Percentiles rank a stretch among this genome's conserved stretches.
Evolutionary conservation across 306 rosid species (phyloP).

Genomic region (Acacia crassicarpa): DNA sequence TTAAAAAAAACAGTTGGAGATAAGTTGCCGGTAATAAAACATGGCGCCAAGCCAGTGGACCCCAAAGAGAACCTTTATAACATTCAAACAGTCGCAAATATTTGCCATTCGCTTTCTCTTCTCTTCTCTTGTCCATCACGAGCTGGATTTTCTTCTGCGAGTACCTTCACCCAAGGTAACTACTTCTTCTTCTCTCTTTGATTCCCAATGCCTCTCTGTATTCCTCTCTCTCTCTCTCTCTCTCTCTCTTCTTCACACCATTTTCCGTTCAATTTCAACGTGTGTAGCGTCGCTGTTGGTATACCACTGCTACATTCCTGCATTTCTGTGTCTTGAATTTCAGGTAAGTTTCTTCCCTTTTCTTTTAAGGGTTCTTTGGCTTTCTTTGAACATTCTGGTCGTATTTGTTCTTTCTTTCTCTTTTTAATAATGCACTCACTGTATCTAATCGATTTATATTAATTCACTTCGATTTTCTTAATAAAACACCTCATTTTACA

Average conservation of each 20-base stretch:
- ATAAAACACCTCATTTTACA: no score
- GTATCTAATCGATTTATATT: no score
- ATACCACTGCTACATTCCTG: no score
- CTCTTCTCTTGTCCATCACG: neutral
- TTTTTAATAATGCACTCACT: neutral
- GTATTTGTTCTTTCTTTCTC: neutral
- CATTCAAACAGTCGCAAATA: neutral
- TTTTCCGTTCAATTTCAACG: neutral
- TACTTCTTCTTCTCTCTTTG: neutral
- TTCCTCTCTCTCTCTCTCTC: neutral
- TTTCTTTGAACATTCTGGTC: neutral
- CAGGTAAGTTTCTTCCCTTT: neutral
- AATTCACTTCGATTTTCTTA: no score
- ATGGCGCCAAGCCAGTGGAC: constrained; percentile 34
- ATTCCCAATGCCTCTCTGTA: neutral
- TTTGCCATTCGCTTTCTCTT: neutral
- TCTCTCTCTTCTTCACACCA: neutral
- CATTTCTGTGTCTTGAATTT: neutral
- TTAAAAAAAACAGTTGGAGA: no score
- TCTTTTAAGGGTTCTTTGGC: neutral
- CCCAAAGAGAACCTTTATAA: constrained; percentile 41
- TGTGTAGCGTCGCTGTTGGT: no score
- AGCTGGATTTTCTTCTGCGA: neutral
- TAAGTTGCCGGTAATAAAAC: constrained; percentile 8
- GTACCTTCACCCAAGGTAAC: neutral